Evolutionary conservation across 192 early-diverging fungal species (phyloP).

Genomic region (Coemansia sp.): DNA sequence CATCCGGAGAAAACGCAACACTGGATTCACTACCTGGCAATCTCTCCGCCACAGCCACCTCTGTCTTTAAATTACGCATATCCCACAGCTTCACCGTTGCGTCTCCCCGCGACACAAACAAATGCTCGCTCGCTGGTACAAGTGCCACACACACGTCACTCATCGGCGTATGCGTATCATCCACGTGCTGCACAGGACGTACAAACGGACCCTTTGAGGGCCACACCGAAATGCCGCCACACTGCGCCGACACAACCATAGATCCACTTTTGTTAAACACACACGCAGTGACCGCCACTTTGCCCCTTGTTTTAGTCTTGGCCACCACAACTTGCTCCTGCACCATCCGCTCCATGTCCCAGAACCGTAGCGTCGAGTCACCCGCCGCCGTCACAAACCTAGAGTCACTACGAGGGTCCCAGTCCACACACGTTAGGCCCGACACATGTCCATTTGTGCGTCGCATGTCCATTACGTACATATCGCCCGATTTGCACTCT

Average conservation of each 20-base stretch:
- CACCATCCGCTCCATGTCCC: conserved; percentile 75
- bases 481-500: conserved; percentile 87
- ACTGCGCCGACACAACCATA: conserved; percentile 53
- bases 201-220: conserved; percentile 57
- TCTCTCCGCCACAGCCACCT: conserved; percentile 58
- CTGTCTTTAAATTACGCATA: conserved; percentile 55
- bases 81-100: conserved; percentile 96
- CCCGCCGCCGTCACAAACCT: conserved; percentile 75
- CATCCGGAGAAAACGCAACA: conserved; percentile 82
- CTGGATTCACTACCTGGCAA: conserved; percentile 75
- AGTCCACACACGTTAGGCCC: conserved; percentile 71
- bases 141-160: conserved; percentile 72
- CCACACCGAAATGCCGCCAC: conserved; percentile 86
- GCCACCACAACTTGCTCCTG: conserved; percentile 78
- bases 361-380: conserved; percentile 76
- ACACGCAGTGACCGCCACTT: conserved; percentile 69
- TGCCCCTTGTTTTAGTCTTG: conserved; percentile 70
- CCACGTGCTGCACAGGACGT: conserved; percentile 61
- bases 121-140: conserved; percentile 59
- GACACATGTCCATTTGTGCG: conserved; percentile 84
- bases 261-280: conserved; percentile 70
- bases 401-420: conserved; percentile 72
- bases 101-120: conserved; percentile 77
- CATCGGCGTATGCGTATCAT: conserved; percentile 68
- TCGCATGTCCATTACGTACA: conserved; percentile 87